These are phyloP conservation scores for Sonneratia caseolaris DNA, from an alignment of 345 rosid species.

Conservation along the genomic window DNA sequence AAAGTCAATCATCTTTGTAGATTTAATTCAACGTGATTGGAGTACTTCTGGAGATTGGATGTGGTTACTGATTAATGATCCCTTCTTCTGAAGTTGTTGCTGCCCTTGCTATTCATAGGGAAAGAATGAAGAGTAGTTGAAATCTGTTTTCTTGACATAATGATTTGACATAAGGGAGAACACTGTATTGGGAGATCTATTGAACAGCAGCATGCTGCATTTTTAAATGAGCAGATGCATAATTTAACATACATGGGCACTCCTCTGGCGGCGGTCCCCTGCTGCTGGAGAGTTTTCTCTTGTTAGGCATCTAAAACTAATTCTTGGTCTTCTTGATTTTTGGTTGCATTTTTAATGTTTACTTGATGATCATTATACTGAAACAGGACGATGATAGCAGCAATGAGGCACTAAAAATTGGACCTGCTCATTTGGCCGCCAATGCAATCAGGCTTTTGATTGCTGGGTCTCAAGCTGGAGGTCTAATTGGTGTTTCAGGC, in stretches of 20 bases:
- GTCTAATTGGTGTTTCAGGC: conserved; percentile 48
- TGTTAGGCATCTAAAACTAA: background rate
- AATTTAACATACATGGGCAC: background rate
- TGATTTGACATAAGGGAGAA: background rate
- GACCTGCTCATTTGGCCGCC: conserved; percentile 49
- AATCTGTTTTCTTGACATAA: background rate
- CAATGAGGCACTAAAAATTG: conserved; percentile 20
- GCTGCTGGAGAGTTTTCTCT: background rate
- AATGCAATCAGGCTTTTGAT: conserved; percentile 49
- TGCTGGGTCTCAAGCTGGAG: conserved; percentile 60
- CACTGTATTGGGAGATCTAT: background rate
- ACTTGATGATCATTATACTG: conserved; percentile 6
- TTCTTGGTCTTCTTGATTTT: background rate
- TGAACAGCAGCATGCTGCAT: background rate
- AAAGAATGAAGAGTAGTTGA: background rate
- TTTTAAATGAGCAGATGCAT: background rate
- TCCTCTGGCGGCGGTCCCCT: background rate
- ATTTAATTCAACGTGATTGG: too few species aligned
- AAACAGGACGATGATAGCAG: conserved; percentile 43
- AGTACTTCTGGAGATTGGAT: too few species aligned
- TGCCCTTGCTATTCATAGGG: background rate
- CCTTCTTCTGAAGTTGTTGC: background rate
- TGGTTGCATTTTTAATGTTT: background rate
- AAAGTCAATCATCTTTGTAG: too few species aligned
- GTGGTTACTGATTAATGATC: too few species aligned